A percentile compares a stretch with the other conserved stretches of the same genome.
phyloP scores from a whole-genome alignment of 202 grass and related monocot genomes.

The Setaria viridis region DNA sequence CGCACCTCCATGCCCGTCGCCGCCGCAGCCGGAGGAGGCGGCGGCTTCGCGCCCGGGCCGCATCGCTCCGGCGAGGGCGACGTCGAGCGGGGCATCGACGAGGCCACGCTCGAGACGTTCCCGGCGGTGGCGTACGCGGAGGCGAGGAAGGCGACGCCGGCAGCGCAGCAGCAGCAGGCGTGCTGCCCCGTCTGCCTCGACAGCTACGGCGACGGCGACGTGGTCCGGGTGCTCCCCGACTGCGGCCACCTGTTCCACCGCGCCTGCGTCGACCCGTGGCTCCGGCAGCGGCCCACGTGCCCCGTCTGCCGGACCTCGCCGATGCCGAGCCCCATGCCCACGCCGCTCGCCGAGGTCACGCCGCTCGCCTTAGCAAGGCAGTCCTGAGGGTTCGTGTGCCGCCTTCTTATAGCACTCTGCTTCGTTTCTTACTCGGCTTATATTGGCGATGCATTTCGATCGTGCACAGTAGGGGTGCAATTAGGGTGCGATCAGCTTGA shows the following conservation, averaged over 20 bases:
- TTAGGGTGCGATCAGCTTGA: background rate
- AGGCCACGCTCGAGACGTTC: slow-evolving; percentile 65
- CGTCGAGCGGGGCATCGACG: slow-evolving; percentile 64
- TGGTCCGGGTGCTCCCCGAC: slow-evolving; percentile 67
- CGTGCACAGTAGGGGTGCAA: background rate
- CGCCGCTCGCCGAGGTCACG: slow-evolving; percentile 70
- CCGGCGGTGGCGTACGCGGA: slow-evolving; percentile 60
- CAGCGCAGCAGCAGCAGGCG: background rate
- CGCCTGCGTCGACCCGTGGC: slow-evolving; percentile 69
- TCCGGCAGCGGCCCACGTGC: slow-evolving; percentile 66
- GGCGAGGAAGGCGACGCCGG: slow-evolving; percentile 17
- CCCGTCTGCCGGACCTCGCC: slow-evolving; percentile 79
- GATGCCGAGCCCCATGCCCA: slow-evolving; percentile 68
- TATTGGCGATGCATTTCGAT: background rate
- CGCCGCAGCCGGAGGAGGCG: too few species aligned
- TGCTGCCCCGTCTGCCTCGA: slow-evolving; percentile 71
- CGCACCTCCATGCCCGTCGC: slow-evolving; percentile 37
- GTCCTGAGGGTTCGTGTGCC: background rate
- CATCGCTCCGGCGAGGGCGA: background rate
- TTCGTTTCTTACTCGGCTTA: background rate
- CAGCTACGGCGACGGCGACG: slow-evolving; percentile 57
- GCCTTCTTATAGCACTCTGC: background rate
- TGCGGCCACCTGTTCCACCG: slow-evolving; percentile 79
- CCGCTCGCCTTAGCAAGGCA: slow-evolving; percentile 45
- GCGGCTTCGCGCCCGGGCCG: background rate